Conservation (phyloP, 805 yeast genomes). For the Spathaspora gorwiae region DNA sequence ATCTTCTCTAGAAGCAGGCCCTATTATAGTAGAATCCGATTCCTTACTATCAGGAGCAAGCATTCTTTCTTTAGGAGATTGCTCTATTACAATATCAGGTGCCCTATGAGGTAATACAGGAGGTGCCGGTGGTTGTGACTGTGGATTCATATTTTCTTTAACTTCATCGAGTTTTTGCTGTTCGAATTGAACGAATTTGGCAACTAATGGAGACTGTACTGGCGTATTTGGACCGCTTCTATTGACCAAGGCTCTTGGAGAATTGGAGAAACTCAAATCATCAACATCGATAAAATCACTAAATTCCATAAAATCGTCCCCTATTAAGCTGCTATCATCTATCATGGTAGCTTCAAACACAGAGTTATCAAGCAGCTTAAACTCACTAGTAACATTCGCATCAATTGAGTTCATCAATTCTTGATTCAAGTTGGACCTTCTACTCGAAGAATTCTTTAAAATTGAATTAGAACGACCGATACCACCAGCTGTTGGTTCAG, state of each 20-base stretch:
- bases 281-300: constrained; percentile 39
- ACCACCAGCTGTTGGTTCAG: constrained; percentile 14
- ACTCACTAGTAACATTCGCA: neutral
- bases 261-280: constrained; percentile 25
- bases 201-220: neutral
- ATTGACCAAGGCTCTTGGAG: constrained; percentile 11
- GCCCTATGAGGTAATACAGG: no score
- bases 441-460: constrained; percentile 27
- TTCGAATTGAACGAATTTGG: neutral
- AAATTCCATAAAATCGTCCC: constrained; percentile 35
- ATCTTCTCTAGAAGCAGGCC: neutral
- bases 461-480: constrained; percentile 35
- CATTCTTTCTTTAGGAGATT: no score
- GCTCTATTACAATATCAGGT: no score
- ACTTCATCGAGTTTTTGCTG: neutral
- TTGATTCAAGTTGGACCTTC: constrained; percentile 8
- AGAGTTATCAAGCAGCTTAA: neutral
- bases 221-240: neutral
- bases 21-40: neutral
- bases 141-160: no score
- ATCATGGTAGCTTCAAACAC: neutral
- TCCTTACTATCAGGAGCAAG: neutral
- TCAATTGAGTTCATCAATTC: constrained; percentile 10
- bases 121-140: no score
- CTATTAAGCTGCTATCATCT: constrained; percentile 8